These are phyloP conservation scores for Syzygium oleosum DNA, from an alignment of 345 rosid species.

Conservation along the genomic window DNA sequence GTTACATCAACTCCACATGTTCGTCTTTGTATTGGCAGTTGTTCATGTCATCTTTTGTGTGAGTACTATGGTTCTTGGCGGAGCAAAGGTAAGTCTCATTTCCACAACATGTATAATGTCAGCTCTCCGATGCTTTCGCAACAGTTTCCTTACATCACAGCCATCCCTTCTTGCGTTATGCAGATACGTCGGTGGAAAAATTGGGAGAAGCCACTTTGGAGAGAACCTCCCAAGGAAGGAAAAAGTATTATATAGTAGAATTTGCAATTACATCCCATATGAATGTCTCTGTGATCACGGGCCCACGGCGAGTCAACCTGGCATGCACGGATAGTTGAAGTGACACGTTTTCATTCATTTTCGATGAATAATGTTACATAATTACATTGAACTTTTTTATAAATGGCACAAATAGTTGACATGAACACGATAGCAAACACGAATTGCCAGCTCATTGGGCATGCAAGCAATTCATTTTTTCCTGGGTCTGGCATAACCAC, in stretches of 20 bases:
- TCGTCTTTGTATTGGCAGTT: constrained; percentile 78
- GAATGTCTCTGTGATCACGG: neutral
- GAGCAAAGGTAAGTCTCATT: constrained; percentile 43
- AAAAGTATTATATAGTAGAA: neutral
- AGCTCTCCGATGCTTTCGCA: neutral
- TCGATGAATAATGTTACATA: neutral
- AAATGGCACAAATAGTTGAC: neutral
- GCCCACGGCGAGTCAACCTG: neutral
- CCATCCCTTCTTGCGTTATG: neutral
- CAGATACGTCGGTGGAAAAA: constrained; percentile 76
- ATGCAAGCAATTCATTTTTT: neutral
- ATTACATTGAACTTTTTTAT: neutral
- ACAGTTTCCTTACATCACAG: neutral
- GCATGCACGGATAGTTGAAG: neutral
- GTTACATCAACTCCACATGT: constrained; percentile 79
- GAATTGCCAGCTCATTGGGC: neutral
- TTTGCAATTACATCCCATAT: neutral
- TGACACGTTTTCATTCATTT: neutral
- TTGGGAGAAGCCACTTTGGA: constrained; percentile 42
- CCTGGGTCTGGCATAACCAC: neutral
- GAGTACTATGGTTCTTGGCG: constrained; percentile 70
- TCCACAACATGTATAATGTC: neutral
- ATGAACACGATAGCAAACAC: neutral
- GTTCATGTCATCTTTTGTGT: constrained; percentile 76
- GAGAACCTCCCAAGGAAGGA: neutral